phyloP scores from a whole-genome alignment of 495 filamentous ascomycete genomes.

The Lophiostoma macrostomum region DNA sequence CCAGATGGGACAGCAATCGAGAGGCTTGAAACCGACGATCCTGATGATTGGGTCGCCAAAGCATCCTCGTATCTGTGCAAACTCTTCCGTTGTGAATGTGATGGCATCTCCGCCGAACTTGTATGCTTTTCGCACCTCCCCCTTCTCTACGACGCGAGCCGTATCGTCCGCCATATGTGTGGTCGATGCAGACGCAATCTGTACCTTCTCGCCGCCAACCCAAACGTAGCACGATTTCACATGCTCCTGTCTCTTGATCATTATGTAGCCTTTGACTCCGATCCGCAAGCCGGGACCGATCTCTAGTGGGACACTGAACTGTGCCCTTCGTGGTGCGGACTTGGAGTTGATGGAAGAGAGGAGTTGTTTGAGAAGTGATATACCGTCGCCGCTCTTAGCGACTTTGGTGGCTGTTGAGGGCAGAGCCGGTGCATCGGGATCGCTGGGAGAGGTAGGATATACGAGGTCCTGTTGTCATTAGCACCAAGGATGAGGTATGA shows the following conservation, averaged over 20 bases:
- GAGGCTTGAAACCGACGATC: conserved; percentile 90
- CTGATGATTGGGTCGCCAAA: conserved; percentile 81
- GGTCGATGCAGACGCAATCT: conserved; percentile 73
- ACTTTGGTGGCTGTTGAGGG: conserved; percentile 40
- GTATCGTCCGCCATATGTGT: conserved; percentile 72
- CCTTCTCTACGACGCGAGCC: conserved; percentile 69
- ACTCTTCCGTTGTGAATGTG: conserved; percentile 78
- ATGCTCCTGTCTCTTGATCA: conserved; percentile 78
- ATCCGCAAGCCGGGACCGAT: conserved; percentile 81
- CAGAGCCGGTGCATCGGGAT: conserved; percentile 65
- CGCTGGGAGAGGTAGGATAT: conserved; percentile 48
- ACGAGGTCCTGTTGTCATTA: conserved; percentile 38
- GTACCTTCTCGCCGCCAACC: conserved; percentile 74
- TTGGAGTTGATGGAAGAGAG: conserved; percentile 89
- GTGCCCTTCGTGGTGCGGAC: conserved; percentile 78
- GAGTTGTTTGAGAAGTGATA: conserved; percentile 75
- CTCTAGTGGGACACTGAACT: conserved; percentile 83
- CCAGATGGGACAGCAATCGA: conserved; percentile 74
- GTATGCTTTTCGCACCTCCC: conserved; percentile 85
- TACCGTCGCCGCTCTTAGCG: conserved; percentile 62
- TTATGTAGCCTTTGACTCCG: conserved; percentile 86
- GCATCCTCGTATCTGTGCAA: conserved; percentile 62
- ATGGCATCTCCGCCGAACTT: conserved; percentile 93
- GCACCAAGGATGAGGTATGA: not conserved
- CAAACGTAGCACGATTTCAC: conserved; percentile 81